These are phyloP conservation scores for Antrodiella citrinella DNA, from an alignment of 768 basidiomycete species.

Conservation along the genomic window DNA sequence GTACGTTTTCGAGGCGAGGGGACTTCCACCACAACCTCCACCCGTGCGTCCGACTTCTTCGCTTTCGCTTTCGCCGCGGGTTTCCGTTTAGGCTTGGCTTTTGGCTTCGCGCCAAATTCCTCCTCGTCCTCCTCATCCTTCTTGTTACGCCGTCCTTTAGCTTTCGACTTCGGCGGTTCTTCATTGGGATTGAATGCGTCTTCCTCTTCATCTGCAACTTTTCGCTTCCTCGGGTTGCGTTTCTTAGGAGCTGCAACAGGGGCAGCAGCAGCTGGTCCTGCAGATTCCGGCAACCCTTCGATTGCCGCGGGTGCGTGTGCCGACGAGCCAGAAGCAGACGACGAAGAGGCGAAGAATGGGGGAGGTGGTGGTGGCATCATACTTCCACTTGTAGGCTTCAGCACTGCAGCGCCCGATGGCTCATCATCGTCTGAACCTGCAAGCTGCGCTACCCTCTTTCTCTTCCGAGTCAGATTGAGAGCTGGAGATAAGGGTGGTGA, in stretches of 20 bases:
- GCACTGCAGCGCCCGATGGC: neutral
- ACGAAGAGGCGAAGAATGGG: constrained; percentile 15
- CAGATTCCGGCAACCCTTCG: neutral
- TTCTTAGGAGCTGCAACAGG: neutral
- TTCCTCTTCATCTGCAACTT: constrained; percentile 4
- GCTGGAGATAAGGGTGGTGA: constrained; percentile 7
- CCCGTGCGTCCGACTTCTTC: constrained; percentile 7
- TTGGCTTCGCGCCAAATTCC: constrained; percentile 13
- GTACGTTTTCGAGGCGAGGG: neutral
- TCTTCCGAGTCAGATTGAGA: constrained; percentile 4
- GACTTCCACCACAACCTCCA: constrained; percentile 6
- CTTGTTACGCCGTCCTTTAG: constrained; percentile 7
- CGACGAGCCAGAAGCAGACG: constrained; percentile 1
- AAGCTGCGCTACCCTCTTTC: constrained; percentile 1
- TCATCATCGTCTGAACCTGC: constrained; percentile 3
- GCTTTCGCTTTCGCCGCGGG: constrained; percentile 8
- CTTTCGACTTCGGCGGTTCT: constrained; percentile 6
- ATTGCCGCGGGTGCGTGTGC: neutral
- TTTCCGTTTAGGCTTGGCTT: constrained; percentile 7
- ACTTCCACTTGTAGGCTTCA: neutral
- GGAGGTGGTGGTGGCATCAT: constrained; percentile 4
- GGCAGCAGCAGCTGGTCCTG: neutral
- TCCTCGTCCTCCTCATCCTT: constrained; percentile 12
- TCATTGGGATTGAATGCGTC: neutral
- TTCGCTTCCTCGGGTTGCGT: neutral